These are phyloP conservation scores for Thalassia testudinum DNA, from an alignment of 116 monocot species.

Conservation along the genomic window DNA sequence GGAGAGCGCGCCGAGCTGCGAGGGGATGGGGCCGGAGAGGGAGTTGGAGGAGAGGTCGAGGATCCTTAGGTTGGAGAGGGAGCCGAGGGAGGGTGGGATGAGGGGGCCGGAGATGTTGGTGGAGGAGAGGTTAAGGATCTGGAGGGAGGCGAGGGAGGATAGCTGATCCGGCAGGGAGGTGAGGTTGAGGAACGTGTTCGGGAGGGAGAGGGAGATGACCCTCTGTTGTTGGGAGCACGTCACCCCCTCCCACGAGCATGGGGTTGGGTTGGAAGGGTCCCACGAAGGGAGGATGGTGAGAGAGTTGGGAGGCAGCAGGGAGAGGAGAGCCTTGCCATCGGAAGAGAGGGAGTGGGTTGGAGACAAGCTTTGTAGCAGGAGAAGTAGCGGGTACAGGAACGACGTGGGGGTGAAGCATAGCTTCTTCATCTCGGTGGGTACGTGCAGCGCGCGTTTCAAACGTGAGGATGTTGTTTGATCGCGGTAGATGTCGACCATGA, in stretches of 20 bases:
- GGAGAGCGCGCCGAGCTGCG: conserved; percentile 29
- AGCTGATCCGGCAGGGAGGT: conserved; percentile 44
- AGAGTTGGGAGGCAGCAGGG: conserved; percentile 16
- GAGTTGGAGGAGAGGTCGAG: conserved; percentile 86
- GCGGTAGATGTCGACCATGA: too few relatives aligned
- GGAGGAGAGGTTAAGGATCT: conserved; percentile 87
- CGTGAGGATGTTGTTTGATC: too few relatives aligned
- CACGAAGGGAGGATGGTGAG: conserved; percentile 40
- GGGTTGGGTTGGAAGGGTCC: conserved; percentile 40
- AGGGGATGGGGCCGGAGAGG: conserved; percentile 51
- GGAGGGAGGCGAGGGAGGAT: conserved; percentile 69
- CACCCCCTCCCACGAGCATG: conserved; percentile 77
- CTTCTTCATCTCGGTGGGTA: too few relatives aligned
- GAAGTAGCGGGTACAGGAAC: conserved; percentile 1
- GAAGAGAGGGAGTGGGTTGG: conserved; percentile 22
- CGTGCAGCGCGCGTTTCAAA: too few relatives aligned
- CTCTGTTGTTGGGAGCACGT: conserved; percentile 57
- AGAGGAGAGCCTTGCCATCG: conserved; percentile 55
- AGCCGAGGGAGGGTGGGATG: conserved; percentile 37
- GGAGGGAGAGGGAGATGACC: conserved; percentile 85
- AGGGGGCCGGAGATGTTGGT: conserved; percentile 61
- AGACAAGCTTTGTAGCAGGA: neutral
- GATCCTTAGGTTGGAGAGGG: conserved; percentile 47
- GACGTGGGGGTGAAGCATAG: neutral
- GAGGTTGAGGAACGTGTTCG: conserved; percentile 90